Evolutionary conservation across 148 eudicot genomes (phyloP).

Genomic region (Rhododendron williamsianum): DNA sequence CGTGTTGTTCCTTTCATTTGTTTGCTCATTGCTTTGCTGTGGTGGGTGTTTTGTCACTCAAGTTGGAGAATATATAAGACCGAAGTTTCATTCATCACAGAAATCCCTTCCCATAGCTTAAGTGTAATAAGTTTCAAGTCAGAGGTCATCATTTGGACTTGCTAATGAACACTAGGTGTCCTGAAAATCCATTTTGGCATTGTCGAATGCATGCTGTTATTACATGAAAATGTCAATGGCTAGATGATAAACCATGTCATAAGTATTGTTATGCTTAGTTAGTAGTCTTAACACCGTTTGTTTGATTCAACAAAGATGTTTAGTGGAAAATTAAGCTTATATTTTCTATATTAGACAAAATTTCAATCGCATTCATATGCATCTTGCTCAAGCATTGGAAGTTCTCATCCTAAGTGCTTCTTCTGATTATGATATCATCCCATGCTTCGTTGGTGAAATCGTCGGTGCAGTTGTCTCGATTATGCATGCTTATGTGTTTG

Average conservation of each 20-base stretch:
- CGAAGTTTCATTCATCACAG: neutral
- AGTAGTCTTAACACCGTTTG: neutral
- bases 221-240: neutral
- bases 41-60: slow-evolving; percentile 3
- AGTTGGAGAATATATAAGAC: neutral
- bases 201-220: neutral
- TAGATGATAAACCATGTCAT: slow-evolving; percentile 1
- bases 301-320: neutral
- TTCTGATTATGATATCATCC: neutral
- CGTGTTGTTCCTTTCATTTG: neutral
- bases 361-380: neutral
- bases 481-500: neutral
- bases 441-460: neutral
- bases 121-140: neutral
- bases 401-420: neutral
- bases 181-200: neutral
- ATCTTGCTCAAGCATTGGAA: neutral
- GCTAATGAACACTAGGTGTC: neutral
- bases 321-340: neutral
- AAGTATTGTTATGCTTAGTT: neutral
- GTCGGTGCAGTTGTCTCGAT: neutral
- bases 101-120: neutral
- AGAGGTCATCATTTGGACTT: slow-evolving; percentile 1
- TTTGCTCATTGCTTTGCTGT: neutral
- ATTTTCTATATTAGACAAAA: neutral